phyloP scores from a whole-genome alignment of 2,329 filamentous ascomycete genomes.

The Elsinoe batatas region DNA sequence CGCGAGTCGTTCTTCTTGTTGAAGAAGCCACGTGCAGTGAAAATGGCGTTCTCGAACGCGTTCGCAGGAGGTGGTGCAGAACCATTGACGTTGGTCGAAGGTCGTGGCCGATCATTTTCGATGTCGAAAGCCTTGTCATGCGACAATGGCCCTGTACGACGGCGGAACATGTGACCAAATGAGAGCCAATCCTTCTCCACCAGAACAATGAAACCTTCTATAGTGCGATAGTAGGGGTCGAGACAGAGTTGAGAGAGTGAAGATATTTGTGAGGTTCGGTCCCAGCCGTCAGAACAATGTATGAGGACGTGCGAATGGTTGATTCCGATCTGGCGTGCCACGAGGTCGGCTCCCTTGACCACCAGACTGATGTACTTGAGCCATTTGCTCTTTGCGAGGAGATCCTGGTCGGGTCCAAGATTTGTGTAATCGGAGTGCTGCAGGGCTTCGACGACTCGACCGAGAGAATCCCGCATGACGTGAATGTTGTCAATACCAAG shows the following conservation, averaged over 20 bases:
- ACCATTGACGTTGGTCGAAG: constrained; percentile 44
- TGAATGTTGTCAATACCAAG: constrained; percentile 97
- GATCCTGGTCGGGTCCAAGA: constrained; percentile 69
- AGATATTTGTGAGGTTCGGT: constrained; percentile 89
- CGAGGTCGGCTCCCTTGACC: constrained; percentile 72
- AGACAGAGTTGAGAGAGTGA: constrained; percentile 86
- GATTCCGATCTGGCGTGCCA: constrained; percentile 79
- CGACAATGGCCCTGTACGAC: constrained; percentile 78
- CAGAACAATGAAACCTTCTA: constrained; percentile 88
- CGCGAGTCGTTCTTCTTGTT: constrained; percentile 64
- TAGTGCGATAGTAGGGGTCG: constrained; percentile 87
- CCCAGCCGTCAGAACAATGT: constrained; percentile 97
- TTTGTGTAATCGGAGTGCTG: constrained; percentile 86
- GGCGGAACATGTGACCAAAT: constrained; percentile 94
- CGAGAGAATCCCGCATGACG: constrained; percentile 87
- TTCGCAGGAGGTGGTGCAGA: constrained; percentile 38
- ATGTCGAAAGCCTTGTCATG: constrained; percentile 90
- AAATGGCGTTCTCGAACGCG: constrained; percentile 75
- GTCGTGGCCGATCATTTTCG: constrained; percentile 58
- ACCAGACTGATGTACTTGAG: constrained; percentile 78
- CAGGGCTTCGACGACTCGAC: constrained; percentile 76
- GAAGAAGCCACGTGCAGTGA: constrained; percentile 74
- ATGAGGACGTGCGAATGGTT: constrained; percentile 92
- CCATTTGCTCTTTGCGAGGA: constrained; percentile 79
- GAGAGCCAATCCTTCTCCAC: constrained; percentile 97